These are phyloP conservation scores for Chlorella ohadii DNA, from an alignment of 139 green algal species.

Conservation along the genomic window DNA sequence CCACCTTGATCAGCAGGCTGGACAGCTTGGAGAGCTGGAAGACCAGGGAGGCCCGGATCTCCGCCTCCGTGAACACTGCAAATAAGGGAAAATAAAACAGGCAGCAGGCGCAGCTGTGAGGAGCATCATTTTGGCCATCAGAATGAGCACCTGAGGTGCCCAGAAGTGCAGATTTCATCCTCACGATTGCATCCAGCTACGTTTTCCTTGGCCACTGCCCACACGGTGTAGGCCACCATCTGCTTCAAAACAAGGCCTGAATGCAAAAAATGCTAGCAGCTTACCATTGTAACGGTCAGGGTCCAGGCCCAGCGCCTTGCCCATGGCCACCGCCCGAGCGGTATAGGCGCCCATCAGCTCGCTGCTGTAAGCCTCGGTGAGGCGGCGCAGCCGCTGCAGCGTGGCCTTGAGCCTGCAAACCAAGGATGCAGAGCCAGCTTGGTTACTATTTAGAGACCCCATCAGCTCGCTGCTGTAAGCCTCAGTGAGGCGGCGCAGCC, in stretches of 20 bases:
- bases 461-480: constrained; percentile 78
- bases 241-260: too few relatives aligned
- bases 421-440: too few relatives aligned
- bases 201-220: too few relatives aligned
- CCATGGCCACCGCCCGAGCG: constrained; percentile 61
- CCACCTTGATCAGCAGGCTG: constrained; percentile 50
- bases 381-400: constrained; percentile 81
- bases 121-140: too few relatives aligned
- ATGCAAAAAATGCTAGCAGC: too few relatives aligned
- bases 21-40: constrained; percentile 90
- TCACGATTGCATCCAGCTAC: too few relatives aligned
- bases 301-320: constrained; percentile 77
- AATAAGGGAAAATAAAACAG: too few relatives aligned
- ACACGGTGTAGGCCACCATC: too few relatives aligned
- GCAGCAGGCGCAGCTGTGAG: too few relatives aligned
- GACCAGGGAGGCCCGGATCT: constrained; percentile 87
- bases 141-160: background rate
- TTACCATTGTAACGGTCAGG: constrained; percentile 33
- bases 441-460: too few relatives aligned
- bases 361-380: constrained; percentile 82
- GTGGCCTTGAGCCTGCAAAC: constrained; percentile 76
- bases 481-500: constrained; percentile 81
- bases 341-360: constrained; percentile 68
- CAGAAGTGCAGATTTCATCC: too few relatives aligned
- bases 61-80: constrained; percentile 88